Evolutionary conservation across 495 filamentous ascomycete species (phyloP), one percentile per base, ranked within the genome.

Genomic region (Rhizodiscina lignyota): DNA sequence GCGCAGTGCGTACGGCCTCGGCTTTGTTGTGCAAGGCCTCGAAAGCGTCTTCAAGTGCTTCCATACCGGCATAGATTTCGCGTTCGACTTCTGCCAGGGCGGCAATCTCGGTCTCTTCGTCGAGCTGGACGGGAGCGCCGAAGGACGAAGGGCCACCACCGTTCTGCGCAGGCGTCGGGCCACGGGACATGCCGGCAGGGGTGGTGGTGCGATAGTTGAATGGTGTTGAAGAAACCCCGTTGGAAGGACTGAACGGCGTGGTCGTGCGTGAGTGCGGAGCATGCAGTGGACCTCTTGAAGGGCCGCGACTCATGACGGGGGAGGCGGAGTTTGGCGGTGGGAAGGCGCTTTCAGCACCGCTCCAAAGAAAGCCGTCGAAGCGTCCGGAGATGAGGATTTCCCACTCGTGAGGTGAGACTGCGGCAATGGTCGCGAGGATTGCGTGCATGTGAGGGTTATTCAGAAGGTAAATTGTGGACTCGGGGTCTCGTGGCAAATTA

Each of bases 361-460:
- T 86, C 71, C 86, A 89, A 15, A 97, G 70, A 60, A 97, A 96
- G 3, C 87, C 87, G 51, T 97, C 89, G 49, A 99, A 96, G 24
- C 87, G 83, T 18, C 91, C 91, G 0, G 87, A 94, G 19, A 78
- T 82, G 21, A 99, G 69, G 28, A 99, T 86, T 26, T 99, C 91
- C 85, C 92, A 94, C 52, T 99, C 91, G 12, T 73, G 74, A 19
- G 77, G 66, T 44, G 72, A 84, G 48, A 99, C 84, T 26, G 78
- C 77, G 13, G 83, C 75, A 20, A 99, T 71, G 1, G 89, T 94
- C 19, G 77, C 72, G 17, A 99, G 72, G 8, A 93, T 73, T 46
- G 83, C 75, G 51, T 96, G 91, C 26, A 91, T 63, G 18, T 63
- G 58, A 0, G 76, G 78, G 52, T 96, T 77, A 40, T 77, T 82